A percentile compares a stretch with the other conserved stretches of the same genome.
Conservation (phyloP, 2,329 filamentous ascomycete genomes). For the Colletotrichum sojae region DNA sequence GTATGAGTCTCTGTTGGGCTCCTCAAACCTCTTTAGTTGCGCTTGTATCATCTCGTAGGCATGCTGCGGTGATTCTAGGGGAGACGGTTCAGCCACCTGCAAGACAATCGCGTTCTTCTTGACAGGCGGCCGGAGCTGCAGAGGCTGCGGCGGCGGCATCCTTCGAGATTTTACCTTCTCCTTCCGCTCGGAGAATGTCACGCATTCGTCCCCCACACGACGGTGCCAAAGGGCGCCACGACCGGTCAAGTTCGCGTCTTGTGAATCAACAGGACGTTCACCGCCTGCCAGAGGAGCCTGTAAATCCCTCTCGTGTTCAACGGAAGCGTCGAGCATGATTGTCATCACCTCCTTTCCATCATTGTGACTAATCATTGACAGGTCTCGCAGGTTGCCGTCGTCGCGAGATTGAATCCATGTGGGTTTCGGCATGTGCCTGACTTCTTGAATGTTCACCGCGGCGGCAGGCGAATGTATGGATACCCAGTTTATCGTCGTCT, state of each 20-base stretch:
- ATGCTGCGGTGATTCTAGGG: constrained; percentile 65
- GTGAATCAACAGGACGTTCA: constrained; percentile 42
- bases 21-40: constrained; percentile 65
- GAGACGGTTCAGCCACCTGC: constrained; percentile 64
- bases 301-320: constrained; percentile 43
- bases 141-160: constrained; percentile 69
- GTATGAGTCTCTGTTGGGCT: constrained; percentile 52
- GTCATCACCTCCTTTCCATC: constrained; percentile 56
- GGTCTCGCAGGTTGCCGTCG: constrained; percentile 24
- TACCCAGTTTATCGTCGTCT: constrained; percentile 62
- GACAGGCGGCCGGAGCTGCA: constrained; percentile 61
- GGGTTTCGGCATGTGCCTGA: constrained; percentile 57
- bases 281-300: constrained; percentile 46
- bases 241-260: constrained; percentile 36
- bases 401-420: constrained; percentile 55
- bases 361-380: constrained; percentile 40
- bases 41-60: constrained; percentile 65
- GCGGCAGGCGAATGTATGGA: constrained; percentile 65
- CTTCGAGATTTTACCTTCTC: constrained; percentile 61
- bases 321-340: constrained; percentile 59
- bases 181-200: constrained; percentile 70
- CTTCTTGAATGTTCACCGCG: constrained; percentile 59
- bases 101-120: constrained; percentile 60
- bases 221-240: constrained; percentile 62
- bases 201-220: constrained; percentile 71